These are phyloP conservation scores for Ilex aquifolium DNA, from an alignment of 257 asterid genomes.

Conservation along the genomic window DNA sequence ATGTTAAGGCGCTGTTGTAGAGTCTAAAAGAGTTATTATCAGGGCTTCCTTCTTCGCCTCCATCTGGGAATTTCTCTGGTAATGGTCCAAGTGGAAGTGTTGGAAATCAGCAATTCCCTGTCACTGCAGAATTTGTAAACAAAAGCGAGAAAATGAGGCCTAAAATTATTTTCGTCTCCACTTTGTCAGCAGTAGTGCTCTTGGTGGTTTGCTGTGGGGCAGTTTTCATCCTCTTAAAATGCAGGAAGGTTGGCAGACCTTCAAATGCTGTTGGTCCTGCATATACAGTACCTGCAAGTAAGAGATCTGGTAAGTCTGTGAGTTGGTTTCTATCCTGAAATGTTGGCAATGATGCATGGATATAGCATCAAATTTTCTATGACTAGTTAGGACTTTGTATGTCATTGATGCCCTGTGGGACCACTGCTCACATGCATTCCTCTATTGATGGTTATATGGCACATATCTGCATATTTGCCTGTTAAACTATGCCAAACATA, in stretches of 20 bases:
- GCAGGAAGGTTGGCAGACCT: slow-evolving; percentile 60
- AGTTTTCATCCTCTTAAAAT: slow-evolving; percentile 57
- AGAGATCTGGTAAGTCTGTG: slow-evolving; percentile 60
- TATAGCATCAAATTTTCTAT: neutral
- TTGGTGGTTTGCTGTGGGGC: slow-evolving; percentile 73
- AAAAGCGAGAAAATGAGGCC: slow-evolving; percentile 69
- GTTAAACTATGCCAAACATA: too few species aligned
- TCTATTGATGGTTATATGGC: neutral
- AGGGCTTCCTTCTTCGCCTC: slow-evolving; percentile 83
- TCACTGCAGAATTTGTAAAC: slow-evolving; percentile 57
- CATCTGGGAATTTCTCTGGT: slow-evolving; percentile 48
- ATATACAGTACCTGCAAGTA: slow-evolving; percentile 50
- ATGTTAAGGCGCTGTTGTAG: slow-evolving; percentile 6
- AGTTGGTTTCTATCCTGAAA: neutral
- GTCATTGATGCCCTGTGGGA: neutral
- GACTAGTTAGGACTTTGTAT: neutral
- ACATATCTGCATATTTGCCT: neutral
- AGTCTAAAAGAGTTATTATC: slow-evolving; percentile 21
- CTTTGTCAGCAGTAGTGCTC: slow-evolving; percentile 70
- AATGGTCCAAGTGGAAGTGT: slow-evolving; percentile 71
- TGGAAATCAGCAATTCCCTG: slow-evolving; percentile 71
- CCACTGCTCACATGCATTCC: neutral
- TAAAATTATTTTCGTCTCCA: slow-evolving; percentile 62
- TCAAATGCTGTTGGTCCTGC: slow-evolving; percentile 85
- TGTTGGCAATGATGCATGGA: neutral